Conservation (phyloP, 768 basidiomycete species). For the Hypsizygus marmoreus region DNA sequence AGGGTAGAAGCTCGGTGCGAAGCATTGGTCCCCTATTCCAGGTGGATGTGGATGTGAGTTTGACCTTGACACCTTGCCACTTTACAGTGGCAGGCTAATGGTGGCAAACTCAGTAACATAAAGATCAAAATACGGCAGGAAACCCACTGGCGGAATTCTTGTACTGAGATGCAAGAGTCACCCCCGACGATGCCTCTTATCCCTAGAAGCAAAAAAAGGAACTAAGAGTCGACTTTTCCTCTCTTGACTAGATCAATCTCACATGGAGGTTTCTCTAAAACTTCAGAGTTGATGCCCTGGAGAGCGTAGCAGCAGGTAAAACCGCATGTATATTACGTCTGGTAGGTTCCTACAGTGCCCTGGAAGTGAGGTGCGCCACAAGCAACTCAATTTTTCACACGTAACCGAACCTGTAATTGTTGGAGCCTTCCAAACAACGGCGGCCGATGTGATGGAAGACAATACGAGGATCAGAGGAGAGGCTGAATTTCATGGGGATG, state of each 20-base stretch:
- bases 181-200: slow-evolving; percentile 6
- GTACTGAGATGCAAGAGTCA: slow-evolving; percentile 1
- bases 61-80: not conserved
- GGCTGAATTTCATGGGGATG: not conserved
- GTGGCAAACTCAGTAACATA: too few species aligned
- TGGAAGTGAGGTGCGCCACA: too few species aligned
- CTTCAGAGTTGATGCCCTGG: too few species aligned
- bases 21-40: slow-evolving; percentile 9
- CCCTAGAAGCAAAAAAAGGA: too few species aligned
- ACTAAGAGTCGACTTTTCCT: too few species aligned
- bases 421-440: slow-evolving; percentile 6
- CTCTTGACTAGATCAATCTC: too few species aligned
- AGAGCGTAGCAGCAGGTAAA: too few species aligned
- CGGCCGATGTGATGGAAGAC: not conserved
- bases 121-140: not conserved
- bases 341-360: too few species aligned
- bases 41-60: slow-evolving; percentile 5
- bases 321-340: too few species aligned
- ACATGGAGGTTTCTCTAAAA: slow-evolving; percentile 6
- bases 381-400: too few species aligned
- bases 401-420: not conserved
- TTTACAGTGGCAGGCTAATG: not conserved
- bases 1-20: slow-evolving; percentile 5
- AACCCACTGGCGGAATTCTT: slow-evolving; percentile 5
- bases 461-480: not conserved